Percentiles rank a stretch among this genome's conserved stretches.
phyloP scores from a whole-genome alignment of 108 stramenopile genomes.

The Stephanodiscus triporus region DNA sequence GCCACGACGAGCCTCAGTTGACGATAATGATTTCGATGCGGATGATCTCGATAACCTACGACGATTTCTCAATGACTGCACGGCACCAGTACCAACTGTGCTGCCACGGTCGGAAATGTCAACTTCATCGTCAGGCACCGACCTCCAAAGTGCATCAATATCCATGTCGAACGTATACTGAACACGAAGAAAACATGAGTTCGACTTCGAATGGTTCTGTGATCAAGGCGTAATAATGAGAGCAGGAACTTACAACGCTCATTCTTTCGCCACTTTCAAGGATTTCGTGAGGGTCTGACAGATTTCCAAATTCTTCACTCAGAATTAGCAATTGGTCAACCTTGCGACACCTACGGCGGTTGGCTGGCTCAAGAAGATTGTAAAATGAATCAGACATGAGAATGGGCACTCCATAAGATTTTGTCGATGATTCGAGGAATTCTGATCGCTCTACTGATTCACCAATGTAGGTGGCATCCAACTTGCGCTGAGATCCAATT shows the following conservation, averaged over 20 bases:
- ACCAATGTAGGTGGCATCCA: constrained; percentile 94
- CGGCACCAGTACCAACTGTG: not conserved
- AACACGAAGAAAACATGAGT: not conserved
- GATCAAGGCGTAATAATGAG: not conserved
- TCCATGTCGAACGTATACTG: constrained; percentile 83
- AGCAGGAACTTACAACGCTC: constrained; percentile 14
- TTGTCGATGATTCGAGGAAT: constrained; percentile 89
- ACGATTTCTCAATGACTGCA: not conserved
- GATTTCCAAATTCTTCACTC: constrained; percentile 69
- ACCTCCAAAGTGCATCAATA: constrained; percentile 68
- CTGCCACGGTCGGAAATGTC: constrained; percentile 2
- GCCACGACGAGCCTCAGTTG: too few species aligned
- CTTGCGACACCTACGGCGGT: constrained; percentile 74
- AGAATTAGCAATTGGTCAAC: constrained; percentile 73
- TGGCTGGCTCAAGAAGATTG: constrained; percentile 64
- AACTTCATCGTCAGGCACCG: constrained; percentile 29
- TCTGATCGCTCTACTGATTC: constrained; percentile 91
- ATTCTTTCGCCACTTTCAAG: constrained; percentile 3
- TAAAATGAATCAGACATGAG: constrained; percentile 90
- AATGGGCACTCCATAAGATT: constrained; percentile 82
- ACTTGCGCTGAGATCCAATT: constrained; percentile 91
- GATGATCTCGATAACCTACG: constrained; percentile 14
- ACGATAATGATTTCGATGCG: not conserved
- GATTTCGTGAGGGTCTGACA: constrained; percentile 16
- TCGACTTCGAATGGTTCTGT: not conserved